Conservation (phyloP, 2,329 filamentous ascomycete genomes). For the Ophiostoma sp. region DNA sequence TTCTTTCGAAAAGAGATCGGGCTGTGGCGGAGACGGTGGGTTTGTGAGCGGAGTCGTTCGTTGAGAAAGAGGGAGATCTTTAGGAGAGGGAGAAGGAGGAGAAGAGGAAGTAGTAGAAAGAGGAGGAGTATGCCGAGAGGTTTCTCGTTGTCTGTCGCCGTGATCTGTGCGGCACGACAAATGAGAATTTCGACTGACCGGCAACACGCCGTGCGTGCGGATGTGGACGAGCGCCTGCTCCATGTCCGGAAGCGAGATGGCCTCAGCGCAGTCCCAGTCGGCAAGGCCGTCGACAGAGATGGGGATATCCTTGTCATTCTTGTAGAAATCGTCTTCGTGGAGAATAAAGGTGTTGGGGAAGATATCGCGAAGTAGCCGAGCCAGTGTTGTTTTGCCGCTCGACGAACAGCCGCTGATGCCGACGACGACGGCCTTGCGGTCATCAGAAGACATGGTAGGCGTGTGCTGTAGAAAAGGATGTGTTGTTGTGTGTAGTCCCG, state of each 20-base stretch:
- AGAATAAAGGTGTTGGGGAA: slow-evolving; percentile 79
- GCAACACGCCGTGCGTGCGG: slow-evolving; percentile 64
- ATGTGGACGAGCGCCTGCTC: slow-evolving; percentile 68
- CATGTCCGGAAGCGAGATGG: slow-evolving; percentile 72
- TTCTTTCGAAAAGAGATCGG: slow-evolving; percentile 56
- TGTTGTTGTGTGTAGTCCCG: not conserved
- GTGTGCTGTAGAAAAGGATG: not conserved
- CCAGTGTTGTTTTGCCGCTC: slow-evolving; percentile 92
- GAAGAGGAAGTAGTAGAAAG: not conserved
- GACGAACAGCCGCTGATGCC: slow-evolving; percentile 88
- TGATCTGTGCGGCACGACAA: slow-evolving; percentile 36
- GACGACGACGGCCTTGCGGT: slow-evolving; percentile 62
- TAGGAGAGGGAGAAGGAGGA: not conserved
- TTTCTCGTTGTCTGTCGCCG: slow-evolving; percentile 28
- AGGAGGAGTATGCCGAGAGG: not conserved
- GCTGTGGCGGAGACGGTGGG: slow-evolving; percentile 37
- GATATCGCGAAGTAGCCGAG: slow-evolving; percentile 77
- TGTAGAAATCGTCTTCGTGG: slow-evolving; percentile 96
- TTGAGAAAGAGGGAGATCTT: not conserved
- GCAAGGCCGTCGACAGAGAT: slow-evolving; percentile 58
- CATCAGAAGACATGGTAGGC: slow-evolving; percentile 30
- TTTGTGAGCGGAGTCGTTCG: slow-evolving; percentile 23
- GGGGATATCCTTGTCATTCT: slow-evolving; percentile 68
- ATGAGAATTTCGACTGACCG: slow-evolving; percentile 47
- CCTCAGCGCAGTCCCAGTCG: slow-evolving; percentile 89